Base-by-base conservation (phyloP, 2,329 filamentous ascomycete genomes). In the Fusarium subtropicale region DNA sequence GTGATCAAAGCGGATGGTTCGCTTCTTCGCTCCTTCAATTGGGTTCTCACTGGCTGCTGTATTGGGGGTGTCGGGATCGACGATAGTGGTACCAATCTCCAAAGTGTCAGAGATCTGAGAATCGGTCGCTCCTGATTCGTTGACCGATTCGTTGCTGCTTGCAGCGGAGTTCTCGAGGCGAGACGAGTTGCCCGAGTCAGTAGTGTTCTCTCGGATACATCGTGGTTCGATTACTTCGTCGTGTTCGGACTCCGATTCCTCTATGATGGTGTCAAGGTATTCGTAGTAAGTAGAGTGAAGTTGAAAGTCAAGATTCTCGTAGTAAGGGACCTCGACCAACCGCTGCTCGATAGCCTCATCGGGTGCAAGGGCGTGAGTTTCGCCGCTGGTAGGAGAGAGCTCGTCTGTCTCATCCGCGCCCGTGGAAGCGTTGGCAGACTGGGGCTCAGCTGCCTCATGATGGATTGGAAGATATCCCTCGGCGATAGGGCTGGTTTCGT, bases 1-100 rank as follows among this genome's bases (percentile, higher is more conserved):
- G 18, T 22, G 18, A 10, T 67, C 64, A 15, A 67, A 67, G 5
- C 30, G 31, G n/a, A 59, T 22, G 10, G 12, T 18, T 6, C 52
- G 44, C 20, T 47, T 67, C 24, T 26, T 55, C 18, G 16, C 16
- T 13, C 47, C 50, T 9, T 11, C 24, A 18, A 18, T 16, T 20
- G 16, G 9, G 5, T 26, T 20, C 15, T n/a, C 34, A 20, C 16
- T 31, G 9, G 36, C 11, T 15, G 18, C 24, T 11, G 18, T 11
- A 5, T 28, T 28, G 1, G 24, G 24, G 22, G 33, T 16, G 10
- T 20, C 24, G 5, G 48, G 48, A 20, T 20, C 48, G 7, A 28
- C 18, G 18, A 39, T 38, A 16, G 33, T 20, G 22, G 22, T 28
- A 16, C 26, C 33, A 5, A 15, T 20, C 13, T 26, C 48, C 33